A percentile compares a stretch with the other conserved stretches of the same genome.
Evolutionary conservation across 1,139 yeast species (phyloP).

Genomic region (Geotrichum candidum): DNA sequence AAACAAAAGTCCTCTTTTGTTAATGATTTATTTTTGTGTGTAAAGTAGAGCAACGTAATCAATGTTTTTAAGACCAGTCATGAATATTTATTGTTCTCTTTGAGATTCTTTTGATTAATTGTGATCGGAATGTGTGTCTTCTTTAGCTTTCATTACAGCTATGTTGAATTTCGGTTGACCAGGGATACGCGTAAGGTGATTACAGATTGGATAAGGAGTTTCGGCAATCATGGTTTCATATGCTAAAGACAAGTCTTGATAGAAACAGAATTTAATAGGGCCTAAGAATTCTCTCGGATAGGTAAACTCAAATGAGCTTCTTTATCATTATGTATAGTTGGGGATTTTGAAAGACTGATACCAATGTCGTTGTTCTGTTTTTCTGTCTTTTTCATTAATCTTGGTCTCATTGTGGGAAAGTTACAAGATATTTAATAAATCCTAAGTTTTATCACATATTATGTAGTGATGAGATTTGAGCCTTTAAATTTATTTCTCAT

Average conservation of each 20-base stretch:
- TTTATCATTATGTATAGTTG: not conserved
- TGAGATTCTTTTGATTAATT: not conserved
- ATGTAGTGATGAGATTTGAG: no score
- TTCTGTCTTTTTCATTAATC: no score
- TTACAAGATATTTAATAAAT: no score
- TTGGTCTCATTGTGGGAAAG: no score
- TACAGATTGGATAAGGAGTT: not conserved
- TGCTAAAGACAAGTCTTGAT: not conserved
- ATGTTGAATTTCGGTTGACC: not conserved
- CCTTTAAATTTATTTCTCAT: no score
- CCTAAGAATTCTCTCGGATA: not conserved
- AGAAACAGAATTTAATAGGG: no score
- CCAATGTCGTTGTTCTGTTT: no score
- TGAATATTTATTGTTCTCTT: conserved; percentile 6
- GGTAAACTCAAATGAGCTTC: not conserved
- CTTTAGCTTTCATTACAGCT: not conserved
- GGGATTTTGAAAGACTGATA: not conserved
- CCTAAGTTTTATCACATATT: not conserved
- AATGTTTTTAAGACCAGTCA: conserved; percentile 8
- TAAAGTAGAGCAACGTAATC: conserved; percentile 13
- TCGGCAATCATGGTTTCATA: not conserved
- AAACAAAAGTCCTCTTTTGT: conserved; percentile 1
- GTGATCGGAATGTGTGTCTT: not conserved
- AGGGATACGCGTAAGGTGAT: not conserved
- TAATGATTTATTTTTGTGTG: conserved; percentile 2